Evolutionary conservation across 1,284 basidiomycete genomes (phyloP), one percentile per base, ranked within the genome.

Genomic region (Heterobasidion occidentale): DNA sequence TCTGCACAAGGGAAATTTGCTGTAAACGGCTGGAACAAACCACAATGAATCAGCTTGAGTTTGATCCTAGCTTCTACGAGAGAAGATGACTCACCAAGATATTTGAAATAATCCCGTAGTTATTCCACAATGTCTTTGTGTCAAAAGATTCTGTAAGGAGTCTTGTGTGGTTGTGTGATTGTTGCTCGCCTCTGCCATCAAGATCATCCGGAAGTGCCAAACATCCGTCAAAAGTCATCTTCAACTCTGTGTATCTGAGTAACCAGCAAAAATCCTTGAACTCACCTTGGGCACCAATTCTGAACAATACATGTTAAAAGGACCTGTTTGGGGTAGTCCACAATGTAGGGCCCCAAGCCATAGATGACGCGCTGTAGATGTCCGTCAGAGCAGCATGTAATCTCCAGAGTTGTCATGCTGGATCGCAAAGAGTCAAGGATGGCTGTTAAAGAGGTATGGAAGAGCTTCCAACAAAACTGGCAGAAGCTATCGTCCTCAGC

Each of bases 321-420:
- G 0, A 60, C 60, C 36, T 68, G 63, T 36, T 67, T 58, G 0
- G 52, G 63, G 36, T 67, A 65, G 17, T 67, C 61, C 0, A 60
- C 57, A 6, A 68, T 68, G 38, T 63, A 64, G 1, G 62, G 59
- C 0, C 61, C 61, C n/a, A 67, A 33, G 0, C 46, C n/a, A 19
- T 55, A 65, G 0, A 67, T 51, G 0, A 42, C 56, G 0, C 12
- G 56, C 1, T 20, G 35, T 12, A 50, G 63, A 27, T 63, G 61
- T 0, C 45, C 7, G 35, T 68, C 62, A 9, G 59, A 20, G 36
- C 58, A 68, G 1, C 1, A 17, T 1, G 38, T 33, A 0, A 67
- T 19, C 17, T 57, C 52, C 0, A 59, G 61, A 6, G 7, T 59
- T 8, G 51, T 54, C 62, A 67, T 65, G 5, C 33, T 53, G 0